Evolutionary conservation across 768 basidiomycete species (phyloP), one percentile per base, ranked within the genome.

Genomic region (Phaffia australis): DNA sequence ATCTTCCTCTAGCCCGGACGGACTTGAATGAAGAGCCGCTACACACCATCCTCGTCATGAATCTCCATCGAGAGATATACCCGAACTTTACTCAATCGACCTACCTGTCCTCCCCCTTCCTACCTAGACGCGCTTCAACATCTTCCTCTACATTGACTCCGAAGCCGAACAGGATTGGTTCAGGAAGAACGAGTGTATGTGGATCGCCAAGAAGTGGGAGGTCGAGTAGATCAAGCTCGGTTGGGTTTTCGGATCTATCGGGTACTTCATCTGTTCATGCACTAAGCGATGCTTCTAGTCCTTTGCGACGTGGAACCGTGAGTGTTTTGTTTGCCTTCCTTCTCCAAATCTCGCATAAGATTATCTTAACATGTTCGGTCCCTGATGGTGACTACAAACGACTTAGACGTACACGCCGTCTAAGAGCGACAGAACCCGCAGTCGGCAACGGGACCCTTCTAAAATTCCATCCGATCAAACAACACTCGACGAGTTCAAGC

Each of bases 401-500:
- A 42, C 35, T 11, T 11, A 42, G 35, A 11, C 35, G 35, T 42
- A 42, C 11, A 42, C 11, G 11, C 35, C 35, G 35, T 42, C 35
- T 11, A 42, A 42, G 11, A 42, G 35, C 11, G 35, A 42, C 11
- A 42, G 11, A 42, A 42, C 11, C 35, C 35, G 11, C 11, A 42
- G 11, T 42, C 35, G 35, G 35, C 35, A 42, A 42, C 35, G 35
- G 14, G 21, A 60, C 59, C n/a, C 25, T 1, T 11, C 27, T 46
- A 49, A 35, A 23, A 60, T 60, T 27, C 21, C 59, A 16, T 60
- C 59, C 23, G 25, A 32, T 7, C 18, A 11, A n/a, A 48, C 46
- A 46, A 23, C 29, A n/a, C 47, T 27, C 15, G 30, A 32, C 47
- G 59, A 49, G 23, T 49, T 60, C 46, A 60, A 60, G 59, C 59